Base-by-base conservation (phyloP, 805 yeast genomes). In the Kazachstania martiniae region DNA sequence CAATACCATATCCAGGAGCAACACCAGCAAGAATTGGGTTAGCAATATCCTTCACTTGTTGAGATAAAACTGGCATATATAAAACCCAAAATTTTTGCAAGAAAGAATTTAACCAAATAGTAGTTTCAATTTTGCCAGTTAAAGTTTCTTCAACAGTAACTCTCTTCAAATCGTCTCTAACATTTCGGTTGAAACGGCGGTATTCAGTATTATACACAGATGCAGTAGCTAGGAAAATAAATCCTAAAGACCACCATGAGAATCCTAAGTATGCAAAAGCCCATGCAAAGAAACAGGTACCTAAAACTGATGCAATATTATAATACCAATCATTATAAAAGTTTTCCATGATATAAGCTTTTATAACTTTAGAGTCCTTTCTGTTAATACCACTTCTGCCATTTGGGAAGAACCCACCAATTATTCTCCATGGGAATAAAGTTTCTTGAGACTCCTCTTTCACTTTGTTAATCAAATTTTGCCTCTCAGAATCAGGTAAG, bases 1-100 rank as follows among this genome's bases (percentile, higher is more conserved):
- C 87, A 47, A 82, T 80, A 52, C 91, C 91, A 47, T 73, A 76
- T 18, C 93, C 93, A 10, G 93, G 89, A 4, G 80, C 84, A 39
- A 74, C 72, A 47, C 73, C 86, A 29, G 74, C 72, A 49, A 82
- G 58, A 12, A 69, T 63, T 16, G 72, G 76, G 46, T 79, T 80
- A n/a, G 84, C 80, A 46, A 69, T 71, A 30, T 68, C 70, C 54
- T 74, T 66, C 16, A 82, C 93, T 58, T 73, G 75, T 43, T 79
- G 84, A 5, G 86, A 76, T 31, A 82, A 62, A 1, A 82, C 85
- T 21, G 91, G 89, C 94, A 82, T 82, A 48, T 82, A 82, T 39
- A 82, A 79, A 36, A 80, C 82, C 94, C 94, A 82, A 49, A 82
- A 80, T 57, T 82, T 82, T 27, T 76, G 76, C 51, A 82, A 57